Base-by-base conservation (phyloP, 257 asterid genomes). In the Paulownia fortunei region DNA sequence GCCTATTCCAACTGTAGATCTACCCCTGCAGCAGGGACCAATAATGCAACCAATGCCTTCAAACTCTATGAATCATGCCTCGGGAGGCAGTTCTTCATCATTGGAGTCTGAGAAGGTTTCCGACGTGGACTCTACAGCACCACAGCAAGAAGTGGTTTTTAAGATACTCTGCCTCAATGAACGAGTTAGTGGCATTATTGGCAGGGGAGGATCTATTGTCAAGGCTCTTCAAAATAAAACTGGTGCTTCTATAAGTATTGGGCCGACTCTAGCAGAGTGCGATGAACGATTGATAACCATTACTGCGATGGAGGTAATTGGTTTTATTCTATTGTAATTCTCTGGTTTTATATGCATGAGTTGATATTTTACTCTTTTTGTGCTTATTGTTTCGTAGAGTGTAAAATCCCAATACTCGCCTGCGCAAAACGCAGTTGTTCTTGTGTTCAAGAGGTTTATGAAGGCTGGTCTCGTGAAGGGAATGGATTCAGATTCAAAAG, bases 151-250 rank as follows among this genome's bases (percentile, higher is more conserved):
- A 85, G 88, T 91, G 69, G 79, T 77, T 74, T 91, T 88, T 66
- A 92, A 84, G 82, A 82, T 93, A 64, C 91, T 93, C 70, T 91
- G 96, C 84, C 81, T 81, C 23, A 86, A 41, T 46, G 92, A 93
- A 68, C 81, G 76, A 75, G 88, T 91, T 27, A 96, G 98, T 39
- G 27, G 83, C 37, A 76, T 93, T 70, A 93, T 93, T 52, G 98
- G 98, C 59, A 91, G 80, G 83, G 97, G 92, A 76, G 98, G 98
- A n/a, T 80, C 92, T 37, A 79, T 84, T 61, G 41, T 92, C 67
- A 84, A 67, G 81, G 60, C 83, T 72, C 82, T 92, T 79, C 84
- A 87, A 77, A 66, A 76, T 71, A 94, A 89, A 82, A 81, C 88
- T 55, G 94, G 93, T 63, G 90, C 96, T 65, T 42, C 46, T 49